Evolutionary conservation across 768 basidiomycete genomes (phyloP), one percentile per base, ranked within the genome.

Genomic region (Dictyophora rubrovolvata): DNA sequence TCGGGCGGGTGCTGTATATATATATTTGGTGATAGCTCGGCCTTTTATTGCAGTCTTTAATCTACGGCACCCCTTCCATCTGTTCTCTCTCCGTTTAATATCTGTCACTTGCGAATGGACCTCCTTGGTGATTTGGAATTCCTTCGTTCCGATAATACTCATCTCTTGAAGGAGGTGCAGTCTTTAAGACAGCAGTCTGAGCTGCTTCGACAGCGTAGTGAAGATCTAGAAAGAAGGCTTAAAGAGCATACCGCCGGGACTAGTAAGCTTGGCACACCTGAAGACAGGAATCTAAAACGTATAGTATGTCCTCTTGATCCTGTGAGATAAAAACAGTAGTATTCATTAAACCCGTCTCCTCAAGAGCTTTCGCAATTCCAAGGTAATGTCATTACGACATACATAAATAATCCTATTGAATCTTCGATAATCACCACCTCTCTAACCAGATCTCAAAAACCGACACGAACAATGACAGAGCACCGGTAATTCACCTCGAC

Each of bases 221-320:
- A 49, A 46, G 55, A 56, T 20, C 28, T 56, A 22, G 55, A 56
- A 23, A 56, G 48, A n/a, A 56, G 49, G 18, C 55, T 56, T 28
- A 42, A 42, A 9, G 55, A 48, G 33, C 22, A 22, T 42, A 12
- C 4, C n/a, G 54, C 21, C 28, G 28, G 28, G 7, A 28, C 28
- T 2, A 28, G 28, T 28, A 28, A 28, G 7, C 28, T 7, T 28
- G 28, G 28, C 28, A 28, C 28, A 28, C 28, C 28, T 28, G 28
- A 28, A 28, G 28, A 28, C 7, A 28, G 7, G 28, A 28, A 28
- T 28, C 2, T 28, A 28, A 28, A 28, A 28, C 21, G 50, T 20
- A 51, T 51, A 22, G 21, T 22, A n/a, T 18, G 53, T 37, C 10
- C 42, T 42, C 11, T 42, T 9, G 2, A 14, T 42, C 11, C 4